Base-by-base conservation (phyloP, 2,329 filamentous ascomycete species). In the Diaporthe australafricana region DNA sequence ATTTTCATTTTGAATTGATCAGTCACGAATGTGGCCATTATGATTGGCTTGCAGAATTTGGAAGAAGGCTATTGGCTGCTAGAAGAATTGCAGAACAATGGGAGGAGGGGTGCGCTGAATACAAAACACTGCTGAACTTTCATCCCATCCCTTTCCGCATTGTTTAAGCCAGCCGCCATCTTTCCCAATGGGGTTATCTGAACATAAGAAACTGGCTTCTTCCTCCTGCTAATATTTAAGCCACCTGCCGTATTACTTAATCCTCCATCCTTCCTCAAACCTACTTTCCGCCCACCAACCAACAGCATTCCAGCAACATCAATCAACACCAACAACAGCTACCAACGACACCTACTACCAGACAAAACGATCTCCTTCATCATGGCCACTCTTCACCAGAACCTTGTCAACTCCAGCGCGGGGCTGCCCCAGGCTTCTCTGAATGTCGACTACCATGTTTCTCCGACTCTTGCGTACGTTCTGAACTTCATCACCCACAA, bases 121-220 rank as follows among this genome's bases (percentile, higher is more conserved):
- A 53, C 50, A 53, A 32, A 30, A 27, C 25, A 6, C 25, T 30
- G 25, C 50, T 32, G 25, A 32, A 53, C 30, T 53, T 20, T 30
- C 50, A 53, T 53, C 50, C n/a, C 25, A 53, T 53, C 50, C 50
- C 50, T 53, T 53, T 53, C 50, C 48, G 48, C 30, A 52, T 27
- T 30, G 30, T 30, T 52, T 52, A 53, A 30, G 11, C 25, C 50
- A 53, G 30, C 50, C 50, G 20, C 16, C 50, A 30, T 6, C n/a
- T 63, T 30, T 47, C 12, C 32, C 25, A 47, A 32, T 40, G 16
- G 30, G 40, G 14, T n/a, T 25, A 17, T 12, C 20, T 40, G 22
- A 42, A 25, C 40, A 57, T 32, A 38, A 63, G 48, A 25, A 30
- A 38, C n/a, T 25, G 27, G n/a, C 20, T 48, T 32, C 14, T 48